These are phyloP conservation scores for Sophora flavescens DNA, from an alignment of 306 rosid genomes.

Conservation along the genomic window DNA sequence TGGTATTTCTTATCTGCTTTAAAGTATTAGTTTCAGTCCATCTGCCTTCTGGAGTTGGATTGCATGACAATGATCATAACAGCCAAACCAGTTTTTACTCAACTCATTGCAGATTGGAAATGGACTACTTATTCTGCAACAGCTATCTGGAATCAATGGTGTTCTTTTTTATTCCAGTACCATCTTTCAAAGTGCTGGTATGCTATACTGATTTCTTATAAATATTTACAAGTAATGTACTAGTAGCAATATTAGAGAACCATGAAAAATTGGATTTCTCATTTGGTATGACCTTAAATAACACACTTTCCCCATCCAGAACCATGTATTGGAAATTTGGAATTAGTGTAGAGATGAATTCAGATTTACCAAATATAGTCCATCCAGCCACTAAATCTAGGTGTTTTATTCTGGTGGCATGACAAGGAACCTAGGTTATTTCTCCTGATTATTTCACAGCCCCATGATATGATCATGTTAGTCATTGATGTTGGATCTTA, in stretches of 20 bases:
- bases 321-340: background rate
- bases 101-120: slow-evolving; percentile 82
- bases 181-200: slow-evolving; percentile 77
- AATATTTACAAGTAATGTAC: slow-evolving; percentile 6
- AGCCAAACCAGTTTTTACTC: slow-evolving; percentile 41
- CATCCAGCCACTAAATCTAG: slow-evolving; percentile 3
- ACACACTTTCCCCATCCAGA: background rate
- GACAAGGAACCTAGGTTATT: slow-evolving; percentile 20
- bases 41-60: slow-evolving; percentile 36
- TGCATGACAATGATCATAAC: slow-evolving; percentile 34
- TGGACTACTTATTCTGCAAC: slow-evolving; percentile 93
- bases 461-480: slow-evolving; percentile 5
- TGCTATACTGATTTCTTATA: slow-evolving; percentile 21
- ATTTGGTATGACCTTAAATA: slow-evolving; percentile 27
- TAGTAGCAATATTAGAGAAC: slow-evolving; percentile 8
- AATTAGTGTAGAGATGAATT: slow-evolving; percentile 24
- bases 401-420: background rate
- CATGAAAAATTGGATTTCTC: background rate
- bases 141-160: slow-evolving; percentile 89
- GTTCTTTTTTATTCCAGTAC: slow-evolving; percentile 88
- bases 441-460: slow-evolving; percentile 17
- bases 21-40: slow-evolving; percentile 39
- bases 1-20: slow-evolving; percentile 60
- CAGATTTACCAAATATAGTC: background rate
- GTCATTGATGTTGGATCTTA: slow-evolving; percentile 22